Evolutionary conservation across 2,329 filamentous ascomycete species (phyloP), one percentile per base, ranked within the genome.

Genomic region (Colletotrichum abscissum): DNA sequence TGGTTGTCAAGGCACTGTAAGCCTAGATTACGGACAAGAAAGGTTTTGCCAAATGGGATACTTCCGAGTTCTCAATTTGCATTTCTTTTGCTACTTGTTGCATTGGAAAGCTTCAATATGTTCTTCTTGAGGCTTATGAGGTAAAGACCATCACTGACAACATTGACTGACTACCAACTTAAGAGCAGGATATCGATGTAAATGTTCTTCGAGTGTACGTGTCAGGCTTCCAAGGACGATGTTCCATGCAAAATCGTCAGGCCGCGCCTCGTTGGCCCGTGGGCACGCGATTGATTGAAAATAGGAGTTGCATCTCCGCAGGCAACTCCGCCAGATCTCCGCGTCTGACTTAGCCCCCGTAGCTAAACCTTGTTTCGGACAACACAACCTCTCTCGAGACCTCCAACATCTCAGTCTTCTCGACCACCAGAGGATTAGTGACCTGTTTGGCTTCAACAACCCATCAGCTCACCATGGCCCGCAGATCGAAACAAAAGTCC

Each of bases 401-500:
- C 33, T 35, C 8, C 33, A 35, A 35, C 4, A 35, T 35, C 33
- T 35, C 33, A 12, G 33, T 4, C 11, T 35, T 12, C 12, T 19
- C 7, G 12, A 30, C 1, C 16, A 28, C 4, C 14, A 9, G 8
- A 14, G 33, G 30, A 28, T 1, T 19, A 33, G 54, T 28, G 9
- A 16, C 7, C 54, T 14, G 19, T 56, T 19, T 22, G 5, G 22
- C 22, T 19, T 26, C 35, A 26, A 46, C 4, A 33, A n/a, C 5
- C 56, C n/a, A 12, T 19, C 30, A 59, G 35, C 24, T 22, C 22
- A 60, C 7, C 52, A 69, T 69, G 60, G 54, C 52, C n/a, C 59
- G 67, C 35, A 35, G 38, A 24, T 74, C 72, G 3, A 73, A 73
- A 56, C 73, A 71, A 30, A 70, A 42, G 3, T 55, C 71, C 3